phyloP scores from a whole-genome alignment of 2,329 filamentous ascomycete species.

The Pseudopithomyces chartarum region DNA sequence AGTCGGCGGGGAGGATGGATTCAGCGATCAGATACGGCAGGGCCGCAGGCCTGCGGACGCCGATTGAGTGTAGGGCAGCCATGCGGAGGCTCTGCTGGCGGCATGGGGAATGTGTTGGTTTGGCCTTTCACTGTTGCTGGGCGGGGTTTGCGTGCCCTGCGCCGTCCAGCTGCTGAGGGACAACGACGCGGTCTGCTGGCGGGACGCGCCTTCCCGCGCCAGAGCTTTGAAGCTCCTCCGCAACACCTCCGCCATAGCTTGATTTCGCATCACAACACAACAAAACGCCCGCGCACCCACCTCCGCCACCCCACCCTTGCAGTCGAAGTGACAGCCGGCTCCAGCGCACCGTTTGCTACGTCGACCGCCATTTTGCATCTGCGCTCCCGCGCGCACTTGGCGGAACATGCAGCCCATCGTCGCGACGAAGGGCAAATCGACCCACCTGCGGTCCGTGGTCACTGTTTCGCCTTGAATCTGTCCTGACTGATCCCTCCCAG shows the following conservation, averaged over 20 bases:
- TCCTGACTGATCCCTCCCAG: constrained; percentile 43
- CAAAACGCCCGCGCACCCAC: neutral
- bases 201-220: constrained; percentile 25
- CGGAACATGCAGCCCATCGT: constrained; percentile 75
- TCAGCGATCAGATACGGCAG: constrained; percentile 84
- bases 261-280: neutral
- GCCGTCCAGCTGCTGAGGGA: constrained; percentile 18
- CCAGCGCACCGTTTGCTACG: neutral
- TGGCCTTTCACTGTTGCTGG: constrained; percentile 6
- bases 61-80: constrained; percentile 89
- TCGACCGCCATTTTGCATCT: neutral
- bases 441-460: constrained; percentile 35
- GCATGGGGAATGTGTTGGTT: constrained; percentile 35
- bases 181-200: constrained; percentile 29
- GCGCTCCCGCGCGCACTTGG: neutral
- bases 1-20: constrained; percentile 71
- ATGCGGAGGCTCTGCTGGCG: constrained; percentile 56
- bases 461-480: neutral
- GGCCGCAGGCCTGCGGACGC: constrained; percentile 85
- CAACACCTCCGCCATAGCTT: constrained; percentile 19
- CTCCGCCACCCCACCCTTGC: neutral
- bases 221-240: constrained; percentile 19
- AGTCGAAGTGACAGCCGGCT: neutral
- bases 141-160: constrained; percentile 19
- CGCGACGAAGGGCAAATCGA: constrained; percentile 36